Evolutionary conservation across 176 grass and related monocot species (phyloP).

Genomic region (Musa acuminata): DNA sequence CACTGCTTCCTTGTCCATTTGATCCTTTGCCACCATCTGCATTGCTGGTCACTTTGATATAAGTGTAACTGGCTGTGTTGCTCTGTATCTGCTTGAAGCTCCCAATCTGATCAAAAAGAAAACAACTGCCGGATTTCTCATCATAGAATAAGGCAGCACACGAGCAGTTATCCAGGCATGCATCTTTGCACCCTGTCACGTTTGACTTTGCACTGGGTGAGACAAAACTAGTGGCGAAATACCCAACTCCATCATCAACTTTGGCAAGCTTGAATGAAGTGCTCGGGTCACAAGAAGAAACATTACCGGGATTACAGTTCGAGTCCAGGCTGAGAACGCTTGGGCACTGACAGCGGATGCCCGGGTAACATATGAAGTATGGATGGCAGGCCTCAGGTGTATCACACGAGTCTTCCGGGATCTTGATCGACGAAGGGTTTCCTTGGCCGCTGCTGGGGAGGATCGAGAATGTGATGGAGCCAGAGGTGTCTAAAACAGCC

Average conservation of each 20-base stretch:
- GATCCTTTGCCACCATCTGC: slow-evolving; percentile 12
- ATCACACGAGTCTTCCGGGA: slow-evolving; percentile 54
- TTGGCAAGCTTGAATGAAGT: slow-evolving; percentile 33
- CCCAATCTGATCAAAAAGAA: slow-evolving; percentile 68
- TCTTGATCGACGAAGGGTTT: slow-evolving; percentile 8
- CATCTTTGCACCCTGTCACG: slow-evolving; percentile 56
- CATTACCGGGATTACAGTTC: slow-evolving; percentile 41
- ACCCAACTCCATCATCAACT: slow-evolving; percentile 54
- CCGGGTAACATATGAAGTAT: slow-evolving; percentile 58
- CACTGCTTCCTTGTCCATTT: slow-evolving; percentile 19
- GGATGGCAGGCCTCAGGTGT: slow-evolving; percentile 53
- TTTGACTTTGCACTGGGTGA: slow-evolving; percentile 38
- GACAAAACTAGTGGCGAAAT: slow-evolving; percentile 56
- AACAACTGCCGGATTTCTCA: slow-evolving; percentile 44
- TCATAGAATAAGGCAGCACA: slow-evolving; percentile 67
- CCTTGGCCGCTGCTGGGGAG: slow-evolving; percentile 25
- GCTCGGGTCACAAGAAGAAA: slow-evolving; percentile 54
- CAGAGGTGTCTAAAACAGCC: slow-evolving; percentile 40
- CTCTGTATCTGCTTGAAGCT: slow-evolving; percentile 44
- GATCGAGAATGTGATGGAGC: slow-evolving; percentile 44
- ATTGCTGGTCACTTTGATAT: slow-evolving; percentile 48
- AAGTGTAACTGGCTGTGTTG: slow-evolving; percentile 26
- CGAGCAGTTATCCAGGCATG: slow-evolving; percentile 65
- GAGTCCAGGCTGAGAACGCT: slow-evolving; percentile 31
- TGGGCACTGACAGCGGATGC: slow-evolving; percentile 67